Evolutionary conservation across 768 basidiomycete species (phyloP).

Genomic region (Amyloporia xantha): DNA sequence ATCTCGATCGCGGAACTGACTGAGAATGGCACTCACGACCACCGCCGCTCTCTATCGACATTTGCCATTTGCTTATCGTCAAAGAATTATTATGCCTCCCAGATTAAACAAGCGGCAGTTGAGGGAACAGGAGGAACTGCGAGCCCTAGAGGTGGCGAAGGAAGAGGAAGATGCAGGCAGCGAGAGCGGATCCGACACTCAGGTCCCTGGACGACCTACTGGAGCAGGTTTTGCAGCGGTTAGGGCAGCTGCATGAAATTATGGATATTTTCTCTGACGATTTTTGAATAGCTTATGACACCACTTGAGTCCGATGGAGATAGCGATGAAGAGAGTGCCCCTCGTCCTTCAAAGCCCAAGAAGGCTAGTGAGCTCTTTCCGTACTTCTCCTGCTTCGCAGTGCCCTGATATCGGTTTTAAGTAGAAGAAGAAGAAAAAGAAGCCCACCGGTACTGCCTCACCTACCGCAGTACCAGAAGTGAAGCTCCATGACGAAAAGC

Average conservation of each 20-base stretch:
- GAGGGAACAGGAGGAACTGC: constrained; percentile 76
- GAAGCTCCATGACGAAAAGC: constrained; percentile 2
- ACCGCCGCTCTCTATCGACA: too few relatives aligned
- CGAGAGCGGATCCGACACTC: constrained; percentile 30
- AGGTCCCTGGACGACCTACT: constrained; percentile 14
- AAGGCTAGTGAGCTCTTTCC: constrained; percentile 21
- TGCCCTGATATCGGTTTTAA: not conserved
- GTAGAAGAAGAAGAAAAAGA: constrained; percentile 26
- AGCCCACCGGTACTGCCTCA: constrained; percentile 10
- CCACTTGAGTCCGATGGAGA: constrained; percentile 6
- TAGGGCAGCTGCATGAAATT: too few relatives aligned
- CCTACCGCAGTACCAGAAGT: constrained; percentile 4
- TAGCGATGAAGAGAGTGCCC: constrained; percentile 8
- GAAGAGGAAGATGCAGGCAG: constrained; percentile 25
- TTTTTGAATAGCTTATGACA: constrained; percentile 9
- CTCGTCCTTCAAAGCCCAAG: constrained; percentile 19
- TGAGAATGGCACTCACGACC: too few relatives aligned
- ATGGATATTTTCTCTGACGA: not conserved
- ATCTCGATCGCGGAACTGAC: too few relatives aligned
- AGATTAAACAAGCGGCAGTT: constrained; percentile 83
- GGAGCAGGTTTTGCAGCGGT: constrained; percentile 20
- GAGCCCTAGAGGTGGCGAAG: constrained; percentile 37
- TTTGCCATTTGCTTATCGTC: too few relatives aligned
- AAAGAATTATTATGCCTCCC: constrained; percentile 61
- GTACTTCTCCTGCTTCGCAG: not conserved